Percentiles rank a stretch among this genome's conserved stretches.
phyloP scores from a whole-genome alignment of 305 asterid genomes.

The Solanum hybrid region DNA sequence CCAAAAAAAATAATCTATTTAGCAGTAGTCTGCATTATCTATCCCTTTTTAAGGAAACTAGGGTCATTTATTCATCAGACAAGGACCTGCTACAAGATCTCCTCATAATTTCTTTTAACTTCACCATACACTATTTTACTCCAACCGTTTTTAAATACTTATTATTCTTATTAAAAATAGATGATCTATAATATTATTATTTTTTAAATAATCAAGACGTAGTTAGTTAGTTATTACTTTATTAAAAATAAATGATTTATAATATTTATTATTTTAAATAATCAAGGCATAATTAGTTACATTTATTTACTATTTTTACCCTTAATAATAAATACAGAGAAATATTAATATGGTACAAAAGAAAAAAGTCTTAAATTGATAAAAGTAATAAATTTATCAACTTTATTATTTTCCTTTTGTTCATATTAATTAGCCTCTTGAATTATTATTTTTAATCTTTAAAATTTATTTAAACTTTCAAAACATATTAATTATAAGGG shows the following conservation, averaged over 20 bases:
- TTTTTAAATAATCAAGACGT: too few relatives aligned
- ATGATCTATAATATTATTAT: too few relatives aligned
- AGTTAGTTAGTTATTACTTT: too few relatives aligned
- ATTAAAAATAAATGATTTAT: too few relatives aligned
- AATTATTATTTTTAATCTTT: too few relatives aligned
- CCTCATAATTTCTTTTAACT: background rate
- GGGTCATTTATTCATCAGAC: too few relatives aligned
- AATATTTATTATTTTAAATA: too few relatives aligned
- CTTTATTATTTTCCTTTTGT: background rate
- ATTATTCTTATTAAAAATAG: too few relatives aligned
- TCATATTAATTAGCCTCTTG: background rate
- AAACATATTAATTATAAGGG: background rate
- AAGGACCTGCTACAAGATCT: too few relatives aligned
- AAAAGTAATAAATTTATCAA: background rate
- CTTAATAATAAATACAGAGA: background rate
- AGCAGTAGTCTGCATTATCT: too few relatives aligned
- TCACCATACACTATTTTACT: background rate
- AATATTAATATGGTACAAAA: background rate
- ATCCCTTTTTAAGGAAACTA: too few relatives aligned
- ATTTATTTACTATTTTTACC: background rate
- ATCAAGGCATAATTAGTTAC: background rate
- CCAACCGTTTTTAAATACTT: background rate
- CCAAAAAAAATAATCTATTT: too few relatives aligned
- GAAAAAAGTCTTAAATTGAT: background rate
- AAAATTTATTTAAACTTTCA: background rate